Evolutionary conservation across 2,329 filamentous ascomycete species (phyloP), one percentile per base, ranked within the genome.

Genomic region (Epichloe typhina): DNA sequence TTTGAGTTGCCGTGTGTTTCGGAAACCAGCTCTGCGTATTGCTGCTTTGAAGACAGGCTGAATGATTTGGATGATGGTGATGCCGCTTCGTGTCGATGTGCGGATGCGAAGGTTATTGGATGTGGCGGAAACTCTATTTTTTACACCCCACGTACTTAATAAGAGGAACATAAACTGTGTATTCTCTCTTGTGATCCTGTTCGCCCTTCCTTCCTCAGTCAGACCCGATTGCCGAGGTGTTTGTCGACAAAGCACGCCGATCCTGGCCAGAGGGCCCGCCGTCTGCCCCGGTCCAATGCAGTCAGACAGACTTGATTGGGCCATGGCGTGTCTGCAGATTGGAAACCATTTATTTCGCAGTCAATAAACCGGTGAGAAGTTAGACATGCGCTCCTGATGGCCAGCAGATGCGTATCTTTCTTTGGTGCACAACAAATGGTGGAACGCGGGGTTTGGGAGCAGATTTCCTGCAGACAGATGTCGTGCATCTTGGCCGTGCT

Each of bases 241-340:
- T 31, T 31, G 31, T 31, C 31, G 50, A 46, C 42, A 50, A 52
- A 46, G 41, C 17, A 19, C 46, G 46, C 46, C 42, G 42, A 49
- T 46, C 39, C 50, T 21, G 8, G 21, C 35, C 39, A 33, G 21
- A 15, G 40, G 35, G 44, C 31, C 45, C 50, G 39, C 35, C 46
- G 39, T 39, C 26, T 15, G n/a, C 46, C 46, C 46, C 41, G 3
- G 37, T 15, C 17, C 21, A 11, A 39, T 21, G 26, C 8, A 11
- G 19, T 21, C 13, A 33, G n/a, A 19, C 17, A 44, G 31, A 31
- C 39, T 45, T 35, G 23, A 44, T 50, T 38, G n/a, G 48, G 19
- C 39, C 12, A 47, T 15, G 45, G 5, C 35, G 12, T 38, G 46
- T 47, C 46, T 19, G 46, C 26, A 35, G 23, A 35, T 38, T n/a